Base-by-base conservation (phyloP, 306 rosid genomes). In the Cicer judaicum region DNA sequence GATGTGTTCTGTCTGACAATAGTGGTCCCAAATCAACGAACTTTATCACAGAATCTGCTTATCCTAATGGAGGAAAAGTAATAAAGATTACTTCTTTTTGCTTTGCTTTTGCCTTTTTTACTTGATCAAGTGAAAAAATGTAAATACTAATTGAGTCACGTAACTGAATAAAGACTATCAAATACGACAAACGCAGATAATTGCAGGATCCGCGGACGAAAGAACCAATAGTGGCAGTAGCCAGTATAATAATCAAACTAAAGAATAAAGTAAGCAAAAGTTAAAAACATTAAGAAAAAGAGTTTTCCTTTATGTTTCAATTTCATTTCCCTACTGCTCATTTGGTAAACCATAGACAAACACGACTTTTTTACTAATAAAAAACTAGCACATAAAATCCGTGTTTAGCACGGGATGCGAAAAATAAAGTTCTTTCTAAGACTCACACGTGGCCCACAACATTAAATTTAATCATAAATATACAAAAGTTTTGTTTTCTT, bases 151-250 rank as follows among this genome's bases (percentile, higher is more conserved):
- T 13, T n/a, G 47, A 76, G 64, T 44, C 57, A 68, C 57, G 68
- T 42, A 54, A 56, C 73, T 2, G 10, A 60, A 10, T 13, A 60
- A 67, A 43, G 74, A 49, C 36, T 29, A 29, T 29, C 36, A 29
- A 70, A 81, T 3, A 82, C 54, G 81, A 81, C 85, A 85, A 85
- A 64, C 65, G 67, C 70, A 75, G 50, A 81, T 74, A 85, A 85
- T 85, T 88, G 82, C 83, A 38, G 75, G 77, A 80, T 85, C 81
- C 72, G 77, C 64, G 82, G 82, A 74, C 57, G 81, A 80, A 78
- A 68, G 64, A 72, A 71, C 61, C 74, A 75, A 75, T 68, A 52
- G 24, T 76, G 50, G 7, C 36, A 29, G 5, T 11, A 68, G 50
- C 5, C 36, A 29, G 5, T 11, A 68, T 72, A 73, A 68, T 69